Evolutionary conservation across 1,284 basidiomycete genomes (phyloP), one percentile per base, ranked within the genome.

Genomic region (Heimioporus retisporus): DNA sequence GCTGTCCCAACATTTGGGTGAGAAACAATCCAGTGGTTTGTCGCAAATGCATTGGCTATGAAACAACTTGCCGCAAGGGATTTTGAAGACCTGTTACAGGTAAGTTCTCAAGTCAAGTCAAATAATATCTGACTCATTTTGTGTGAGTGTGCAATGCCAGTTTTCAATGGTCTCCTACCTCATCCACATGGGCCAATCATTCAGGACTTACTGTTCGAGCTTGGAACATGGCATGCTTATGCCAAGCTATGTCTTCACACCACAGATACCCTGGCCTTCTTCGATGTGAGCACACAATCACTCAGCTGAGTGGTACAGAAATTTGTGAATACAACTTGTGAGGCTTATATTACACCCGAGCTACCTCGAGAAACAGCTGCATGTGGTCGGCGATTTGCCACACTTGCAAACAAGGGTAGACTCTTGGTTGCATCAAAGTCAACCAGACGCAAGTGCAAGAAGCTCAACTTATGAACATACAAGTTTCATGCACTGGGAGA

Each of bases 341-440:
- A 53, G 28, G 51, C 40, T 15, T 61, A 61, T 44, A n/a, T 28
- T 44, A 61, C 60, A 61, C 31, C 46, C 59, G 57, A 69, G 64
- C 51, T 55, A 7, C 50, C 40, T n/a, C 16, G 4, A 31, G 60
- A 61, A 51, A 54, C 40, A 7, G 23, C 51, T 31, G 51, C 42
- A 28, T 11, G 25, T 13, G 18, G 42, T 2, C 25, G 6, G 16
- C 21, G 8, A 25, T 35, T 25, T 57, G 55, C n/a, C 7, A 40
- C 55, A n/a, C n/a, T 57, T 5, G 3, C 35, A n/a, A 51, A 13
- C 50, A 51, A 51, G n/a, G 23, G 21, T 21, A 6, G 16, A 10
- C 10, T 21, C 21, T 50, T n/a, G 19, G 7, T 19, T 46, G 15
- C 14, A 46, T 19, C 44, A 21, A 50, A 50, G 19, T 21, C 48